Base-by-base conservation (phyloP, 2,329 filamentous ascomycete species). In the Saccharata proteae region DNA sequence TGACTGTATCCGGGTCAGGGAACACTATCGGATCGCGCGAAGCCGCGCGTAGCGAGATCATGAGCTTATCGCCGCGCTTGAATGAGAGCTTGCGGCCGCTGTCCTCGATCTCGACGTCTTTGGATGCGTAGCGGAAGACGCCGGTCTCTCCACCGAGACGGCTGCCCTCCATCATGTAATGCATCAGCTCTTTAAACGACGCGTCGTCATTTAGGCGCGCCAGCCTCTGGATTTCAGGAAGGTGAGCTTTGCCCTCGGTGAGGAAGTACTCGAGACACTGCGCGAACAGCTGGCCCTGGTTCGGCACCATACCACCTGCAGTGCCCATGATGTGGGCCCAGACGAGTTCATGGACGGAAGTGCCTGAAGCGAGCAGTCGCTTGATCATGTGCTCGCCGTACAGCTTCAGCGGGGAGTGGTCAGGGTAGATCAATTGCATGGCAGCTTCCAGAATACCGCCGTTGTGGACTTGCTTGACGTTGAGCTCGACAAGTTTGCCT, bases 221-320 rank as follows among this genome's bases (percentile, higher is more conserved):
- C 9, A 72, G 52, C 2, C 49, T 44, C 21, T 65, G 58, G 23
- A 72, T 65, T 7, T 59, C 54, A 3, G 58, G 48, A 41, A 67
- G 58, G 46, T 71, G 58, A 20, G 55, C 41, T 3, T 54, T 49
- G 19, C 66, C 67, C 13, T 61, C 58, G 2, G 45, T 37, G 26
- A 74, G 56, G 47, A 70, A 73, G 45, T 64, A 70, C 42, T 74
- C 71, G 29, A 75, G 46, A 16, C 61, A 67, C 39, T 74, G 69
- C 0, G 57, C 64, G 42, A 74, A 71, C 14, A 73, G 59, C 36
- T 72, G 67, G 6, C 64, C 67, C 43, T 74, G 69, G 35, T 70
- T 72, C 3, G 64, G 57, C 3, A 71, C 65, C 34, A 37, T 37
- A 21, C 65, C 65, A 16, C 65, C 67, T 1, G 67, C 67, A 1